Conservation (phyloP, 495 filamentous ascomycete genomes). For the Cercophora scortea region DNA sequence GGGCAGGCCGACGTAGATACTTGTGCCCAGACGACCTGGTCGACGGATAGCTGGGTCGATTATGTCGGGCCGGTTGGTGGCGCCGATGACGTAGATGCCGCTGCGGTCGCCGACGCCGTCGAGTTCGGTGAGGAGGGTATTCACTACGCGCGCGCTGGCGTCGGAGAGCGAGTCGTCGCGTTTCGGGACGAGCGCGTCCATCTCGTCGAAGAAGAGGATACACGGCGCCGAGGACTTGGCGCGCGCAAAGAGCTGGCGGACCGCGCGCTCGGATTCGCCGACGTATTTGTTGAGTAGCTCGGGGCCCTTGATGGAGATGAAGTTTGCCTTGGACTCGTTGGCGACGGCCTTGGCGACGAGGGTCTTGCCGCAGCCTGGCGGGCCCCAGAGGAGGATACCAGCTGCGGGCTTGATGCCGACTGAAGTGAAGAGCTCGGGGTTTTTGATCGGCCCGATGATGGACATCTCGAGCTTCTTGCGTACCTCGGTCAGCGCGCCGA, state of each 20-base stretch:
- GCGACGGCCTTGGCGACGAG: constrained; percentile 93
- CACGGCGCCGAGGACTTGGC: constrained; percentile 83
- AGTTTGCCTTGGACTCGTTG: constrained; percentile 91
- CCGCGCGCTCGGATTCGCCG: constrained; percentile 87
- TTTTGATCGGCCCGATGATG: constrained; percentile 87
- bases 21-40: constrained; percentile 81
- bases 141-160: constrained; percentile 82
- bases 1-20: constrained; percentile 85
- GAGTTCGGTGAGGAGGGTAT: constrained; percentile 92
- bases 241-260: constrained; percentile 85
- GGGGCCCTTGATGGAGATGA: constrained; percentile 95
- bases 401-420: constrained; percentile 85
- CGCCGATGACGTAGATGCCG: constrained; percentile 91
- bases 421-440: constrained; percentile 68
- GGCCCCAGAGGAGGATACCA: constrained; percentile 92
- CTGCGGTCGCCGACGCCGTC: constrained; percentile 75
- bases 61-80: constrained; percentile 92
- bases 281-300: constrained; percentile 94
- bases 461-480: constrained; percentile 77
- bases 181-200: constrained; percentile 84
- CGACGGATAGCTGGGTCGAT: constrained; percentile 94
- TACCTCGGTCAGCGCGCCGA: constrained; percentile 74
- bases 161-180: constrained; percentile 77
- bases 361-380: constrained; percentile 95
- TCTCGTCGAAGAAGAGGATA: constrained; percentile 96